Conservation (phyloP, 2,329 filamentous ascomycete species). For the Westerdykella aurantiaca region DNA sequence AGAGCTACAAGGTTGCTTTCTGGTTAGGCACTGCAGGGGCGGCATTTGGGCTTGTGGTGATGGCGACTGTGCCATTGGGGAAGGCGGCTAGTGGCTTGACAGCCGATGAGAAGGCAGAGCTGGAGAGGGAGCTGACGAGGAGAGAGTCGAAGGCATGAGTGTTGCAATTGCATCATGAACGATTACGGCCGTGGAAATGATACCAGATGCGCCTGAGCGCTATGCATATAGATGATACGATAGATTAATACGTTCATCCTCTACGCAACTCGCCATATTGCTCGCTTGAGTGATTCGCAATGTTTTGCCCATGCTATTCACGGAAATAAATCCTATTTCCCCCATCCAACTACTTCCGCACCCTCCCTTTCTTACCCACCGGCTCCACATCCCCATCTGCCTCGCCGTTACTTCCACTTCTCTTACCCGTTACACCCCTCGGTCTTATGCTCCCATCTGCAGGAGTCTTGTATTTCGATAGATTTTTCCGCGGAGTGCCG, state of each 20-base stretch:
- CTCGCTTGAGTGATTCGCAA: too few relatives aligned
- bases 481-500: constrained; percentile 6
- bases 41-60: constrained; percentile 25
- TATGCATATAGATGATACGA: too few relatives aligned
- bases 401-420: neutral
- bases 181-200: too few relatives aligned
- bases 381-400: neutral
- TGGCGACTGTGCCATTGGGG: constrained; percentile 35
- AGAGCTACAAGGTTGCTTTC: constrained; percentile 36
- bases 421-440: neutral
- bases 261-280: too few relatives aligned
- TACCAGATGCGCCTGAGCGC: too few relatives aligned
- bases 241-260: too few relatives aligned
- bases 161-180: too few relatives aligned
- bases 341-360: neutral
- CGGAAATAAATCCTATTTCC: too few relatives aligned
- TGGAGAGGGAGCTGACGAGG: constrained; percentile 26
- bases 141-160: constrained; percentile 8
- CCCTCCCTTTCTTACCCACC: neutral
- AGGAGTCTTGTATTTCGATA: neutral
- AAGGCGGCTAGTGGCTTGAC: constrained; percentile 34
- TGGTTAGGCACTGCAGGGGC: constrained; percentile 32
- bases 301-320: too few relatives aligned
- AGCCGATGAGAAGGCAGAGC: constrained; percentile 25
- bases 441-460: neutral